These are phyloP conservation scores for Schizosaccharomyces lindneri DNA, from an alignment of 805 yeast genomes.

Conservation along the genomic window DNA sequence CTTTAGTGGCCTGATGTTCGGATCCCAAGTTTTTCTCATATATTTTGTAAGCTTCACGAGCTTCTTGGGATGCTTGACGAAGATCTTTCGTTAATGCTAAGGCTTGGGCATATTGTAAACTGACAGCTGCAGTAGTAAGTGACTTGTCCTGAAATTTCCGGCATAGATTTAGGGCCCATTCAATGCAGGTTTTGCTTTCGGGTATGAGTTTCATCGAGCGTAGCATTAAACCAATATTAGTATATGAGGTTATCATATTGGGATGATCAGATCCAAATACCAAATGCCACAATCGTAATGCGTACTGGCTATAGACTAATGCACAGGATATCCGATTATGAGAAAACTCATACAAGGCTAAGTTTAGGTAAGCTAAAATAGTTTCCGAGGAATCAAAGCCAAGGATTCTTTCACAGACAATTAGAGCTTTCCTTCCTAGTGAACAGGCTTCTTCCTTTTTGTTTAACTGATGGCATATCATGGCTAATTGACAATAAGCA, in stretches of 20 bases:
- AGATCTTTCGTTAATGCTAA: slow-evolving; percentile 28
- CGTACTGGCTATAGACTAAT: slow-evolving; percentile 33
- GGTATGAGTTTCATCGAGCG: slow-evolving; percentile 21
- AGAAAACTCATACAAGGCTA: slow-evolving; percentile 46
- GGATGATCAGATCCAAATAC: slow-evolving; percentile 47
- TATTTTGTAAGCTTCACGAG: slow-evolving; percentile 29
- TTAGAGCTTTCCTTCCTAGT: slow-evolving; percentile 40
- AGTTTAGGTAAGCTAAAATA: slow-evolving; percentile 41
- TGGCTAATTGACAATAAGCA: slow-evolving; percentile 40
- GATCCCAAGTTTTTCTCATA: slow-evolving; percentile 40
- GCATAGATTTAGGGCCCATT: slow-evolving; percentile 28
- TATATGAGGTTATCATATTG: slow-evolving; percentile 34
- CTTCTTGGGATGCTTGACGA: slow-evolving; percentile 30
- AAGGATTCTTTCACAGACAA: slow-evolving; percentile 49
- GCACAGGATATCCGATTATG: slow-evolving; percentile 36
- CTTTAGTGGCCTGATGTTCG: slow-evolving; percentile 40
- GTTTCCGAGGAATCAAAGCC: slow-evolving; percentile 69
- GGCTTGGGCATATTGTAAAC: slow-evolving; percentile 44
- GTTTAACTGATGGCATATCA: slow-evolving; percentile 36
- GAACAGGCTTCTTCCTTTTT: slow-evolving; percentile 33
- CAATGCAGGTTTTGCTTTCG: slow-evolving; percentile 29
- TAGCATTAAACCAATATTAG: slow-evolving; percentile 35
- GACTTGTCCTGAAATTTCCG: slow-evolving; percentile 30
- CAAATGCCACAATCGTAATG: slow-evolving; percentile 31
- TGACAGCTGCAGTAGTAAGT: slow-evolving; percentile 36